Conservation (phyloP, 208 protist genomes). For the Novymonas esmeraldas region DNA sequence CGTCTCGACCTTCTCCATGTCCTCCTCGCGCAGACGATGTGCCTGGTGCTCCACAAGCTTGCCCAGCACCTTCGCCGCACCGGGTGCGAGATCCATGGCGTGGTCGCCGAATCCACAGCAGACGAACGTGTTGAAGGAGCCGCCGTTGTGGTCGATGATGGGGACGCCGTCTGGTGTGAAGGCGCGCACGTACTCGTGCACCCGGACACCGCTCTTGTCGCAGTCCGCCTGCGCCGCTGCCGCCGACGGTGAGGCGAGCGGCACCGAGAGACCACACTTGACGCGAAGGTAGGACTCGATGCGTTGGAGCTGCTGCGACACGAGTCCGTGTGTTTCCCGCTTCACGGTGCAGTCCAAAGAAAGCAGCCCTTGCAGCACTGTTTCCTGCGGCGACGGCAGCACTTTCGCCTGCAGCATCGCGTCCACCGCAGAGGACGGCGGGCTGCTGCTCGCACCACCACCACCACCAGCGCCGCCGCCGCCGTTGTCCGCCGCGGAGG, state of each 20-base stretch:
- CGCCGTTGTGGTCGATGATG: conserved; percentile 70
- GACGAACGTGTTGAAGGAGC: conserved; percentile 83
- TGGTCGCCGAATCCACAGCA: conserved; percentile 89
- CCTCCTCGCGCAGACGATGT: conserved; percentile 49
- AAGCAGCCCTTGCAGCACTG: conserved; percentile 52
- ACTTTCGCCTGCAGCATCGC: conserved; percentile 16
- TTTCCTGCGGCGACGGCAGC: conserved; percentile 17
- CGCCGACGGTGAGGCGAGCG: conserved; percentile 6
- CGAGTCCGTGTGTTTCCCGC: conserved; percentile 12
- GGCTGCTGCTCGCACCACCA: no score
- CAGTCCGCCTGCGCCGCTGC: neutral
- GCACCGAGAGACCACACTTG: conserved; percentile 46
- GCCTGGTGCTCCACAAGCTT: conserved; percentile 76
- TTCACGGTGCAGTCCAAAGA: conserved; percentile 54
- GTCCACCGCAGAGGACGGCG: neutral
- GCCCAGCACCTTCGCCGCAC: conserved; percentile 70
- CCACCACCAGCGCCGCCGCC: neutral
- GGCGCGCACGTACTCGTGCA: conserved; percentile 58
- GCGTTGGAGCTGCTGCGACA: conserved; percentile 31
- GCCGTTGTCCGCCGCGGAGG: neutral
- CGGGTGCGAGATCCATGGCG: conserved; percentile 75
- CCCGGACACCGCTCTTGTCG: conserved; percentile 6
- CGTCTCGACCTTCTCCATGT: conserved; percentile 33
- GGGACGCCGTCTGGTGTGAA: conserved; percentile 87
- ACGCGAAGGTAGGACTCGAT: conserved; percentile 67